Evolutionary conservation across 2,329 filamentous ascomycete species (phyloP).

Genomic region (Aspergillus unguis): DNA sequence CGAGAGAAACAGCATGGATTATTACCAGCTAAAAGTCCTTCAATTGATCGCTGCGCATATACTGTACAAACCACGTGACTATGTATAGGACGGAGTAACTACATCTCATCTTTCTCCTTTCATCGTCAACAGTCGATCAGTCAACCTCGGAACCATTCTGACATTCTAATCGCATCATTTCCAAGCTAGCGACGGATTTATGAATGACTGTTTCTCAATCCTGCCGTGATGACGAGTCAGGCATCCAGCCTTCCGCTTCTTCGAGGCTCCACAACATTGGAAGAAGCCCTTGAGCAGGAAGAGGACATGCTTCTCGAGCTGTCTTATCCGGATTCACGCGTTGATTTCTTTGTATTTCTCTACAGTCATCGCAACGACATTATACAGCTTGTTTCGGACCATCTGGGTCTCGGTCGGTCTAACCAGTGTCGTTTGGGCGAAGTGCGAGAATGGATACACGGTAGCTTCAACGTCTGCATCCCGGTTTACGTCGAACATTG

Average conservation of each 20-base stretch:
- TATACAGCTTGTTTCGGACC: constrained; percentile 7
- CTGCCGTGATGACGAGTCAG: not conserved
- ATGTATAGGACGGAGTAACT: too few relatives aligned
- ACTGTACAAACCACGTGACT: too few relatives aligned
- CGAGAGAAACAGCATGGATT: too few relatives aligned
- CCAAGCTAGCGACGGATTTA: too few relatives aligned
- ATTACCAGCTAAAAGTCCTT: too few relatives aligned
- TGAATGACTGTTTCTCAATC: too few relatives aligned
- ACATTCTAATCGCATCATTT: too few relatives aligned
- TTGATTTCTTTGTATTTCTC: constrained; percentile 14
- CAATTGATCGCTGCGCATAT: too few relatives aligned
- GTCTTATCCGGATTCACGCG: constrained; percentile 10
- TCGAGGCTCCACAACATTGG: constrained; percentile 13
- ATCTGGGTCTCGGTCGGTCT: constrained; percentile 10
- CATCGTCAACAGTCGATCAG: too few relatives aligned
- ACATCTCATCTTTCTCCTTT: too few relatives aligned
- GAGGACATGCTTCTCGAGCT: constrained; percentile 16
- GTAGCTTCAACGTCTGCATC: constrained; percentile 2
- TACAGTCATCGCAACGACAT: constrained; percentile 13
- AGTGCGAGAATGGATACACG: not conserved
- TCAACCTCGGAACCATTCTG: too few relatives aligned
- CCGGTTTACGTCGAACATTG: not conserved
- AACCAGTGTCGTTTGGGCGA: constrained; percentile 3
- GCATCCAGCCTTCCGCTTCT: constrained; percentile 14
- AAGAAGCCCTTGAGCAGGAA: constrained; percentile 14